Evolutionary conservation across 805 yeast genomes (phyloP).

Genomic region (Yamadazyma phyllophila): DNA sequence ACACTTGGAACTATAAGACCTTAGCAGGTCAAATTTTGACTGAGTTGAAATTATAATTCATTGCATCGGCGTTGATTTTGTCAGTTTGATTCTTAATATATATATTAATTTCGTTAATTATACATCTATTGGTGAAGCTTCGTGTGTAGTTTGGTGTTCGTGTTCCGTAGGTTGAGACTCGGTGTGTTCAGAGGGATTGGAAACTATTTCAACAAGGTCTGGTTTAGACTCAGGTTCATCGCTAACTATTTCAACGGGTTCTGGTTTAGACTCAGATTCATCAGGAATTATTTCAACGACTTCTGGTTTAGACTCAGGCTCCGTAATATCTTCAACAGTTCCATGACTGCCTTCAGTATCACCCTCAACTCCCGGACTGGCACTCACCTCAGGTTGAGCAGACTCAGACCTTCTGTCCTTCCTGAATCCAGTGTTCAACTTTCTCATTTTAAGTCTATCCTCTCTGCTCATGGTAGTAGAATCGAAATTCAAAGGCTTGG

Average conservation of each 20-base stretch:
- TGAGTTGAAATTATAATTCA: constrained; percentile 48
- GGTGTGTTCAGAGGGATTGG: no score
- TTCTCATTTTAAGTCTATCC: constrained; percentile 33
- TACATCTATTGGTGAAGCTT: no score
- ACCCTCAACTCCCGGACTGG: not conserved
- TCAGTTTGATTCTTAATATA: constrained; percentile 2
- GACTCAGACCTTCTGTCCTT: not conserved
- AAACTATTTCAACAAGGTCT: no score
- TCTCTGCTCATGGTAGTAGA: constrained; percentile 29
- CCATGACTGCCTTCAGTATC: not conserved
- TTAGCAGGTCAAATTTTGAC: constrained; percentile 81
- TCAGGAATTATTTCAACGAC: no score
- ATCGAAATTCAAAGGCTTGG: constrained; percentile 12
- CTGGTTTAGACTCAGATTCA: no score
- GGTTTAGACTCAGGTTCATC: no score
- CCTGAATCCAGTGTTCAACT: constrained; percentile 12
- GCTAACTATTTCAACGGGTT: no score
- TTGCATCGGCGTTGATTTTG: constrained; percentile 1
- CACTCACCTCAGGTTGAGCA: no score
- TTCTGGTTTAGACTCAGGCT: no score
- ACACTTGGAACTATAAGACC: constrained; percentile 92
- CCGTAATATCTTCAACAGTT: no score
- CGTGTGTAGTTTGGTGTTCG: no score
- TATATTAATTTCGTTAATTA: not conserved
- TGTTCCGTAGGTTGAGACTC: no score